phyloP scores from a whole-genome alignment of 2,329 filamentous ascomycete species.

The Cytospora piceicola region DNA sequence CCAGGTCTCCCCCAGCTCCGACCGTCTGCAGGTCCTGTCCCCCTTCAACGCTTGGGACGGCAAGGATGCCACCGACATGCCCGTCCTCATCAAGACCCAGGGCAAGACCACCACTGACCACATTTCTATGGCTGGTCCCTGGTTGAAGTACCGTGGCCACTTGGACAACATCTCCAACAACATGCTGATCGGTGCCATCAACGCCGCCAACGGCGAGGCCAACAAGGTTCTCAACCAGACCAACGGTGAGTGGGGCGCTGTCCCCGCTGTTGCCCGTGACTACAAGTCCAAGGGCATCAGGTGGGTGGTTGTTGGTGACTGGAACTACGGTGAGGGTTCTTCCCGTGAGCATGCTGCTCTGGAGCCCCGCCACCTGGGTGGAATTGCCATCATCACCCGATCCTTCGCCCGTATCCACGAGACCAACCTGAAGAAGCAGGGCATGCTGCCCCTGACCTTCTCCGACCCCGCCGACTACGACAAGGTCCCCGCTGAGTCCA shows the following conservation, averaged over 20 bases:
- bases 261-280: constrained; percentile 92
- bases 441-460: constrained; percentile 98
- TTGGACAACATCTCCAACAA: constrained; percentile 99
- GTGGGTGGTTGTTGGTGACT: constrained; percentile 98
- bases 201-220: constrained; percentile 92
- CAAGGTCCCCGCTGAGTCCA: constrained; percentile 91
- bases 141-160: constrained; percentile 98
- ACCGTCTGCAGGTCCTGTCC: constrained; percentile 89
- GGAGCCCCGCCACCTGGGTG: constrained; percentile 95
- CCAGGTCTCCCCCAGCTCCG: constrained; percentile 82
- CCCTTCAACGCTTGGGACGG: constrained; percentile 90
- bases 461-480: constrained; percentile 94
- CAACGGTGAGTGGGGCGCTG: constrained; percentile 81
- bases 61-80: constrained; percentile 82
- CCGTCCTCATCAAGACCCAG: constrained; percentile 94
- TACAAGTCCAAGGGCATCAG: constrained; percentile 95
- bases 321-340: constrained; percentile 98
- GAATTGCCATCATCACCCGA: constrained; percentile 93
- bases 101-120: constrained; percentile 98
- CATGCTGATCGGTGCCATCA: constrained; percentile 97
- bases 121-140: constrained; percentile 95
- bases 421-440: constrained; percentile 99
- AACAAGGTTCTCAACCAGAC: constrained; percentile 96
- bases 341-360: constrained; percentile 98
- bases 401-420: constrained; percentile 99